A percentile compares a stretch with the other conserved stretches of the same genome.
phyloP scores from a whole-genome alignment of 164 flowering plant species.

The Chloranthus sessilifolius region DNA sequence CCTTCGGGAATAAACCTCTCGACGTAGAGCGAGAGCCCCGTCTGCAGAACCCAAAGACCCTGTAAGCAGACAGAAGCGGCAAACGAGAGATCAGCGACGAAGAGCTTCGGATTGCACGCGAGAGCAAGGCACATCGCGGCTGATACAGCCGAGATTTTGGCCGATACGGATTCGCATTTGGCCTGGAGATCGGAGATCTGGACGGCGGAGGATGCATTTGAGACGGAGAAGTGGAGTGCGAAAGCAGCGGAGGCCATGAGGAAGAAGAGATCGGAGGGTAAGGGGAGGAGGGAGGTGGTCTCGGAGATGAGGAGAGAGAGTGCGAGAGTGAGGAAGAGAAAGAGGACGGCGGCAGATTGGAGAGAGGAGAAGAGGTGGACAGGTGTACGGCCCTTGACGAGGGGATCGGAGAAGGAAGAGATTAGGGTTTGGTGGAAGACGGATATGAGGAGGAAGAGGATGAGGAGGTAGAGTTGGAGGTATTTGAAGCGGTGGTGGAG shows the following conservation, averaged over 20 bases:
- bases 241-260: slow-evolving; percentile 56
- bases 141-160: slow-evolving; percentile 43
- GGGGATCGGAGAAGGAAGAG: slow-evolving; percentile 65
- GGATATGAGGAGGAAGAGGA: slow-evolving; percentile 50
- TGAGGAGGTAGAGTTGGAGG: slow-evolving; percentile 56
- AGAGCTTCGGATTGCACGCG: slow-evolving; percentile 50
- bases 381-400: slow-evolving; percentile 69
- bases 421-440: slow-evolving; percentile 41
- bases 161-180: slow-evolving; percentile 56
- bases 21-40: slow-evolving; percentile 76
- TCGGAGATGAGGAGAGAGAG: slow-evolving; percentile 56
- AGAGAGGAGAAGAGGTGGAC: slow-evolving; percentile 80
- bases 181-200: slow-evolving; percentile 69
- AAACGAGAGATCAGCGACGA: slow-evolving; percentile 57
- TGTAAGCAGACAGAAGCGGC: slow-evolving; percentile 56
- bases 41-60: slow-evolving; percentile 85
- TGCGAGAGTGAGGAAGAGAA: slow-evolving; percentile 69
- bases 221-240: slow-evolving; percentile 49
- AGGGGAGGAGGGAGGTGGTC: slow-evolving; percentile 49
- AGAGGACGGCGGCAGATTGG: slow-evolving; percentile 56
- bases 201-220: slow-evolving; percentile 45
- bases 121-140: slow-evolving; percentile 45
- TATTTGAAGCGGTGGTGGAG: slow-evolving; percentile 22
- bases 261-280: slow-evolving; percentile 71
- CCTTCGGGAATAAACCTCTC: slow-evolving; percentile 93